These are phyloP conservation scores for Gaultheria prostrata DNA, from an alignment of 148 eudicot genomes.

Conservation along the genomic window DNA sequence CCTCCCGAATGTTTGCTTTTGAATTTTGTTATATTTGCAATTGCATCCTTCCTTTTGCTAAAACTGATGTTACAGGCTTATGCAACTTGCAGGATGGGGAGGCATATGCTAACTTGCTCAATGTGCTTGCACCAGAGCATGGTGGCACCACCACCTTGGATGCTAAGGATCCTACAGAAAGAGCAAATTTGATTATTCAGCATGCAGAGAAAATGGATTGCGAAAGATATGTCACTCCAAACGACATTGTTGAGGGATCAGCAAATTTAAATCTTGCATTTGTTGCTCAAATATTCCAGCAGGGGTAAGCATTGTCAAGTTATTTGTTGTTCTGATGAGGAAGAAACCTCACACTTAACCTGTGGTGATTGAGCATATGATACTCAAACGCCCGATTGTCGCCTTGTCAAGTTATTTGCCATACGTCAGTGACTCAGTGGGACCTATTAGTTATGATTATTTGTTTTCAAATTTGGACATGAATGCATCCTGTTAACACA, in stretches of 20 bases:
- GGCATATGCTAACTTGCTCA: constrained; percentile 88
- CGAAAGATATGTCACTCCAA: constrained; percentile 63
- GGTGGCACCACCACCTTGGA: constrained; percentile 46
- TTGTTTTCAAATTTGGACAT: background rate
- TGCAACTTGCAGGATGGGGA: constrained; percentile 64
- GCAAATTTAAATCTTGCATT: constrained; percentile 79
- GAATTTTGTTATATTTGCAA: background rate
- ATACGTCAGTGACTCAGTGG: background rate
- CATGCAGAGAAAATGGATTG: constrained; percentile 86
- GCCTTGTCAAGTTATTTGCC: background rate
- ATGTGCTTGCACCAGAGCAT: constrained; percentile 83
- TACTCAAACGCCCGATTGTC: background rate
- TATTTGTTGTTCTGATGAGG: constrained; percentile 7
- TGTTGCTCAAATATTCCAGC: constrained; percentile 85
- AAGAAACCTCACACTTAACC: too few relatives aligned
- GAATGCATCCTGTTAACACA: background rate
- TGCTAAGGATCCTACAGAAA: constrained; percentile 58
- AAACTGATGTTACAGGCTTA: background rate
- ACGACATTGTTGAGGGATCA: constrained; percentile 82
- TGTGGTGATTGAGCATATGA: too few relatives aligned
- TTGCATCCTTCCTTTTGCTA: background rate
- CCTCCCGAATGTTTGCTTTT: background rate
- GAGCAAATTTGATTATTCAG: constrained; percentile 74
- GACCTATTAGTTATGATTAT: background rate
- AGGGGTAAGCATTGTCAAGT: constrained; percentile 37